Evolutionary conservation across 2,329 filamentous ascomycete species (phyloP).

Genomic region (Sporothrix globosa): DNA sequence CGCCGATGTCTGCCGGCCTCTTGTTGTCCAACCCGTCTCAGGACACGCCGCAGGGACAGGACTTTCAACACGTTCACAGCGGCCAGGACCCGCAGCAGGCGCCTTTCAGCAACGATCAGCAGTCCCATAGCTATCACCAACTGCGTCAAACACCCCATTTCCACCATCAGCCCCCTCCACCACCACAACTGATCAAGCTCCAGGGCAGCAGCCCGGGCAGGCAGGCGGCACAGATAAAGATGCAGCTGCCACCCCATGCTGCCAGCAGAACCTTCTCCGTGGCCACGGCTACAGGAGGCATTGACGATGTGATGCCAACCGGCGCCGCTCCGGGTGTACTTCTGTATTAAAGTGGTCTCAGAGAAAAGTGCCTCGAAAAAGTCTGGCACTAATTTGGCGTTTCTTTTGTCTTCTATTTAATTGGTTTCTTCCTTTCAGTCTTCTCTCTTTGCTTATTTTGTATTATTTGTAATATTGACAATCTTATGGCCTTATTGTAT

Average conservation of each 20-base stretch:
- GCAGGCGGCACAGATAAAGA: slow-evolving; percentile 17
- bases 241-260: slow-evolving; percentile 25
- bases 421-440: neutral
- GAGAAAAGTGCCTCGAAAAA: neutral
- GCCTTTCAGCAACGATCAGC: neutral
- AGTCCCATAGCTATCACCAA: neutral
- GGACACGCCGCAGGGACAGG: neutral
- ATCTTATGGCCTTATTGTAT: too few relatives aligned
- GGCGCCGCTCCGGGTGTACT: neutral
- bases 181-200: slow-evolving; percentile 11
- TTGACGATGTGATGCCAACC: slow-evolving; percentile 7
- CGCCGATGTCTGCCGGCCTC: slow-evolving; percentile 37
- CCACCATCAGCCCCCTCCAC: slow-evolving; percentile 2
- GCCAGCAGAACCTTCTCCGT: slow-evolving; percentile 18
- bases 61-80: neutral
- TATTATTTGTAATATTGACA: neutral
- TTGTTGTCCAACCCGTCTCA: neutral
- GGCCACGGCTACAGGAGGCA: neutral
- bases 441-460: neutral
- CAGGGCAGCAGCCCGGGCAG: slow-evolving; percentile 4
- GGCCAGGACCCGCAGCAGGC: neutral
- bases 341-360: neutral
- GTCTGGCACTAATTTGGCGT: neutral
- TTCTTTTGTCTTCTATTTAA: neutral
- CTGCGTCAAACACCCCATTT: neutral